Evolutionary conservation across 2,329 filamentous ascomycete genomes (phyloP).

Genomic region (Aureobasidium sp.): DNA sequence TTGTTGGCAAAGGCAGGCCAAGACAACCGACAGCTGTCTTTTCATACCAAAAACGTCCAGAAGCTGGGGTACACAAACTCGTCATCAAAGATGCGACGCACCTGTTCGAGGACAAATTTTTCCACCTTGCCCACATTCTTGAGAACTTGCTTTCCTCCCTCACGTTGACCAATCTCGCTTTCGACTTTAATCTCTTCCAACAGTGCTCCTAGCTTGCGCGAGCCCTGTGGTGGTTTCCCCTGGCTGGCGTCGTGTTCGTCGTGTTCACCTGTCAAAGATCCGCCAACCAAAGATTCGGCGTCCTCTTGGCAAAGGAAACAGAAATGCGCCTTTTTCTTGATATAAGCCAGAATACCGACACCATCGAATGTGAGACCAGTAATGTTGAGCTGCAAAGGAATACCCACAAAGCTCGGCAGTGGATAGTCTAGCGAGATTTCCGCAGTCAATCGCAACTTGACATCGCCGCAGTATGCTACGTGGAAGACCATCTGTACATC

Average conservation of each 20-base stretch:
- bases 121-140: constrained; percentile 99
- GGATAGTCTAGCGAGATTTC: constrained; percentile 96
- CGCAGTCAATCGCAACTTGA: constrained; percentile 81
- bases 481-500: constrained; percentile 91
- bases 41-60: constrained; percentile 87
- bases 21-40: neutral
- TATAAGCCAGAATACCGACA: constrained; percentile 84
- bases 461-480: constrained; percentile 80
- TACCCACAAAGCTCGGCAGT: constrained; percentile 95
- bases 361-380: constrained; percentile 94
- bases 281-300: constrained; percentile 59
- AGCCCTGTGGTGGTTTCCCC: neutral
- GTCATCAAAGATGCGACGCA: constrained; percentile 94
- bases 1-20: neutral
- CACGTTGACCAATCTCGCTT: constrained; percentile 91
- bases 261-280: constrained; percentile 25
- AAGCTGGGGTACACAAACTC: constrained; percentile 98
- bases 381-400: constrained; percentile 89
- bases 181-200: constrained; percentile 92
- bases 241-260: constrained; percentile 16
- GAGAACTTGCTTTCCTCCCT: constrained; percentile 84
- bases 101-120: constrained; percentile 92
- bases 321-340: constrained; percentile 81
- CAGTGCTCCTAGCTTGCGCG: constrained; percentile 59
- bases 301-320: constrained; percentile 93